These are phyloP conservation scores for Aspergillus homomorphus DNA, from an alignment of 495 filamentous ascomycete genomes.

Conservation along the genomic window DNA sequence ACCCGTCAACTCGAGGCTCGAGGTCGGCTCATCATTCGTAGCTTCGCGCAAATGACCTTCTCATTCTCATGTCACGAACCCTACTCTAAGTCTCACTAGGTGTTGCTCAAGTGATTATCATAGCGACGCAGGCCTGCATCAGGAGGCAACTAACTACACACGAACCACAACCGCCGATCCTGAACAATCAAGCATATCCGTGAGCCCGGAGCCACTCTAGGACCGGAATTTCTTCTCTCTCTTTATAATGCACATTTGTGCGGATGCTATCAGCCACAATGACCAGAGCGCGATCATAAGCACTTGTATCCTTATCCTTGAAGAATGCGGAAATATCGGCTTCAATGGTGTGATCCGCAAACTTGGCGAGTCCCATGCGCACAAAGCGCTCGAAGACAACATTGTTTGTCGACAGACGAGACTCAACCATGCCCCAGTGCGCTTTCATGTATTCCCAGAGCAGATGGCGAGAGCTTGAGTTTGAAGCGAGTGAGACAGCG, in stretches of 20 bases:
- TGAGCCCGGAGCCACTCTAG: slow-evolving; percentile 68
- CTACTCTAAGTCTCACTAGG: not conserved
- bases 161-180: not conserved
- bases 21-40: not conserved
- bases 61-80: not conserved
- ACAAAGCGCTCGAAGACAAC: slow-evolving; percentile 87
- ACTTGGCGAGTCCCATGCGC: slow-evolving; percentile 70
- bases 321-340: slow-evolving; percentile 84
- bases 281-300: slow-evolving; percentile 73
- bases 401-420: slow-evolving; percentile 71
- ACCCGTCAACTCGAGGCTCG: not conserved
- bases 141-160: not conserved
- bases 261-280: slow-evolving; percentile 77
- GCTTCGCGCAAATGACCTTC: not conserved
- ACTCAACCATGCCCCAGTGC: slow-evolving; percentile 68
- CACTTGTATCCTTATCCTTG: slow-evolving; percentile 71
- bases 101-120: not conserved
- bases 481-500: slow-evolving; percentile 65
- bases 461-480: slow-evolving; percentile 62
- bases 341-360: slow-evolving; percentile 64
- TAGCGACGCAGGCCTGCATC: slow-evolving; percentile 9
- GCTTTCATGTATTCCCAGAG: slow-evolving; percentile 82
- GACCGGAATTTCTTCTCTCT: slow-evolving; percentile 64
- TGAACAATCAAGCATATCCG: slow-evolving; percentile 47
- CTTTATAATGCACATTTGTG: slow-evolving; percentile 72